Evolutionary conservation across 192 early-diverging fungal genomes (phyloP), one percentile per base, ranked within the genome.

Genomic region (Coemansia sp.): DNA sequence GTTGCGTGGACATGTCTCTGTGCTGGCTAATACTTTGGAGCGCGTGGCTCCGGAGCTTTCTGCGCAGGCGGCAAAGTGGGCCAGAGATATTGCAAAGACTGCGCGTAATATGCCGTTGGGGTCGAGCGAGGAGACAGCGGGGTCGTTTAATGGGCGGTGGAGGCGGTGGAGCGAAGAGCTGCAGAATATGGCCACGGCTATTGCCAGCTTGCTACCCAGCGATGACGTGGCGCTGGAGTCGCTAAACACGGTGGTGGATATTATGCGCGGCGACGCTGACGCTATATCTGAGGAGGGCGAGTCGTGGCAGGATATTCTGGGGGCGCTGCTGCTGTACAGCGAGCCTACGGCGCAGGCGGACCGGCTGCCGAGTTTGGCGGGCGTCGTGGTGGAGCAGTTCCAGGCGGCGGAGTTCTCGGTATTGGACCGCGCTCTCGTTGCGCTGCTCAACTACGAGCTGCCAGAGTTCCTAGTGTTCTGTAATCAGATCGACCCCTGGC

Each of bases 241-340:
- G 40, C 50, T 80, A 10, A 36, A 29, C 20, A 31, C 31, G 15
- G 66, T 85, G 7, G 69, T 65, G 2, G 69, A 74, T 22, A 60
- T 80, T 2, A 46, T 85, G 58, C 60, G 75, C 5, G 87, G 88
- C 15, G 65, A 88, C 20, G 69, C 65, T 0, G 77, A 86, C 20
- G 41, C 70, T 0, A 86, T 87, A 1, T 61, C 84, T 4, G 71
- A 65, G 20, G 58, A 72, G 18, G 79, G 77, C 46, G 71, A 81
- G 10, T 66, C 72, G 27, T 87, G 88, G 86, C 80, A 85, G 57
- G 87, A 90, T 33, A 70, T 85, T 3, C 60, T 90, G 34, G 83
- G 85, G 1, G 87, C 86, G 18, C 72, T 79, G 5, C 69, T 87
- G 4, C 67, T 88, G 58, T 90, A 87, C 47, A 80, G 80, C 24